phyloP scores from a whole-genome alignment of 306 rosid genomes.

The Glycine latifolia region DNA sequence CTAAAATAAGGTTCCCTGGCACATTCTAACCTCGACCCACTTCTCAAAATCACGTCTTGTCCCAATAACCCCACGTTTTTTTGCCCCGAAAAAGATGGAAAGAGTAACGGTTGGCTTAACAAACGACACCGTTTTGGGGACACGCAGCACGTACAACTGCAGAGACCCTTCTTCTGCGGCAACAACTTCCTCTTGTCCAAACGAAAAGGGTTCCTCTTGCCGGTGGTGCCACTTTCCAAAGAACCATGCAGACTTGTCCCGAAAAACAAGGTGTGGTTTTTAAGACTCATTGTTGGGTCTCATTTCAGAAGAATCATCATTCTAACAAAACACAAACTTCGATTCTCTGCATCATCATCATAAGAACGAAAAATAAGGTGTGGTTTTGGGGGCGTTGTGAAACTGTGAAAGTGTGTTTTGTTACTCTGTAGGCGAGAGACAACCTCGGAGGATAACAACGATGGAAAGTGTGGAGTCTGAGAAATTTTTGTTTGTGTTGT shows the following conservation, averaged over 20 bases:
- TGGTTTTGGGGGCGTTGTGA: background rate
- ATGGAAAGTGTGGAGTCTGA: background rate
- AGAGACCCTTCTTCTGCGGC: slow-evolving; percentile 50
- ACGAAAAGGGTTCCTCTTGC: slow-evolving; percentile 40
- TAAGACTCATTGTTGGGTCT: slow-evolving; percentile 60
- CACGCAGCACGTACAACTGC: slow-evolving; percentile 41
- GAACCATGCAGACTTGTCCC: slow-evolving; percentile 64
- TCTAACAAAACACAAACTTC: background rate
- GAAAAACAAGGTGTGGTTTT: slow-evolving; percentile 57
- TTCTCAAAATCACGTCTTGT: slow-evolving; percentile 57
- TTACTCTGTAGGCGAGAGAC: background rate
- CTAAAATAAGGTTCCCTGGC: slow-evolving; percentile 65
- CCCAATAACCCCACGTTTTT: too few species aligned
- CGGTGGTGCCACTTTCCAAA: slow-evolving; percentile 43
- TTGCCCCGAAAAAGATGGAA: slow-evolving; percentile 59
- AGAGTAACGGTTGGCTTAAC: slow-evolving; percentile 59
- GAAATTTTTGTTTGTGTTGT: background rate
- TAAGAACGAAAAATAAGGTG: too few species aligned
- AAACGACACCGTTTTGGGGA: slow-evolving; percentile 57
- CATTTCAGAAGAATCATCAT: background rate
- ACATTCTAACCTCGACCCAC: slow-evolving; percentile 65
- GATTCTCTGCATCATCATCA: background rate
- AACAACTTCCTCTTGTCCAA: background rate
- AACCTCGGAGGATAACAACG: background rate
- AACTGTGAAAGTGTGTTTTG: background rate